phyloP scores from a whole-genome alignment of 331 rosid species.

The Erythrophleum ivorense region DNA sequence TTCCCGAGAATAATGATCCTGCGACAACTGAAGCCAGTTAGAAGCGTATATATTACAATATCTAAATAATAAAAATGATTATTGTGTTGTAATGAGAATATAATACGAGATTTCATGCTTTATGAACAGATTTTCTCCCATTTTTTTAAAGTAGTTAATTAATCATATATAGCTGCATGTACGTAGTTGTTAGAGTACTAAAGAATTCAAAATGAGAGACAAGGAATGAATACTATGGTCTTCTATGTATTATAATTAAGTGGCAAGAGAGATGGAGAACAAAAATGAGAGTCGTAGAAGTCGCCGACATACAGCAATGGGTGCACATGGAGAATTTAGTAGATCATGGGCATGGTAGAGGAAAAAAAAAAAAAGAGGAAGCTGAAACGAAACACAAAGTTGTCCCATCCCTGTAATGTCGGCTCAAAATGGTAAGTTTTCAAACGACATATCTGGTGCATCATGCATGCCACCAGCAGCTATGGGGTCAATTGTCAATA shows the following conservation, averaged over 20 bases:
- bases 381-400: background rate
- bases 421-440: background rate
- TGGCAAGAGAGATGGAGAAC: background rate
- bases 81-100: background rate
- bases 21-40: too few relatives aligned
- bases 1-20: too few relatives aligned
- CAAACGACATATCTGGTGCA: conserved; percentile 27
- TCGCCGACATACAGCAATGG: conserved; percentile 35
- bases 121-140: conserved; percentile 35
- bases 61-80: conserved; percentile 2
- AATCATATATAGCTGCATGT: background rate
- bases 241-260: too few relatives aligned
- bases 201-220: background rate
- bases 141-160: background rate
- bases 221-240: background rate
- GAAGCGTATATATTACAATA: too few relatives aligned
- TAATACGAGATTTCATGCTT: conserved; percentile 46
- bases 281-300: background rate
- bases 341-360: too few relatives aligned
- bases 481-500: too few relatives aligned
- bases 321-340: conserved; percentile 36
- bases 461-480: background rate
- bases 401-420: conserved; percentile 24
- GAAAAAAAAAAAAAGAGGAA: background rate
- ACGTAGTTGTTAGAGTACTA: conserved; percentile 19